These are phyloP conservation scores for Mollisiaceae sp. DNA, from an alignment of 2,329 filamentous ascomycete genomes.

Conservation along the genomic window DNA sequence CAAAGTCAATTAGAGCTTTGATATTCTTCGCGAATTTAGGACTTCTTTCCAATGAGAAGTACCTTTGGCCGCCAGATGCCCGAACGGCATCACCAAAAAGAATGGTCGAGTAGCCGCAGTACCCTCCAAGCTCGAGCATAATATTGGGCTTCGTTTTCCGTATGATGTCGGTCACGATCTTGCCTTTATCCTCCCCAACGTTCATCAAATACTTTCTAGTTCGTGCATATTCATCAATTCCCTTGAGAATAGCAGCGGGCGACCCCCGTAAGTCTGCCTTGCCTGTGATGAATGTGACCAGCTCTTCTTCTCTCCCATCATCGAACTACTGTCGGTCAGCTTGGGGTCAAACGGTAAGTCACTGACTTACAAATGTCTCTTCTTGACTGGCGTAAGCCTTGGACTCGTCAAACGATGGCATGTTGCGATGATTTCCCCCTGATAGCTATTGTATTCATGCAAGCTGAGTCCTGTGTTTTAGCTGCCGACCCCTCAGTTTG, in stretches of 20 bases:
- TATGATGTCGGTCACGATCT: conserved; percentile 72
- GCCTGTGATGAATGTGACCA: conserved; percentile 71
- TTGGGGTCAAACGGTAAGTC: neutral
- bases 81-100: conserved; percentile 72
- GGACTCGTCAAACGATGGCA: conserved; percentile 33
- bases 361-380: conserved; percentile 31
- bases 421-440: conserved; percentile 6
- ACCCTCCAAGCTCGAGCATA: conserved; percentile 82
- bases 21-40: conserved; percentile 76
- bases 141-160: conserved; percentile 65
- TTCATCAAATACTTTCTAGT: conserved; percentile 80
- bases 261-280: conserved; percentile 66
- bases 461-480: neutral
- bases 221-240: conserved; percentile 72
- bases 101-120: conserved; percentile 82
- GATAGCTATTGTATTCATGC: neutral
- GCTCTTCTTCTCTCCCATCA: conserved; percentile 75
- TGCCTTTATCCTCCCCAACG: conserved; percentile 75
- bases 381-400: conserved; percentile 37
- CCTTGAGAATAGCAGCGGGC: conserved; percentile 66
- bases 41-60: conserved; percentile 75
- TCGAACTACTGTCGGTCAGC: conserved; percentile 52
- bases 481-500: neutral
- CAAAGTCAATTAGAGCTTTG: conserved; percentile 71
- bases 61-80: conserved; percentile 65